Percentiles rank a stretch among this genome's conserved stretches.
Conservation (phyloP, 1,284 basidiomycete genomes). For the Bondarzewia mesenterica region DNA sequence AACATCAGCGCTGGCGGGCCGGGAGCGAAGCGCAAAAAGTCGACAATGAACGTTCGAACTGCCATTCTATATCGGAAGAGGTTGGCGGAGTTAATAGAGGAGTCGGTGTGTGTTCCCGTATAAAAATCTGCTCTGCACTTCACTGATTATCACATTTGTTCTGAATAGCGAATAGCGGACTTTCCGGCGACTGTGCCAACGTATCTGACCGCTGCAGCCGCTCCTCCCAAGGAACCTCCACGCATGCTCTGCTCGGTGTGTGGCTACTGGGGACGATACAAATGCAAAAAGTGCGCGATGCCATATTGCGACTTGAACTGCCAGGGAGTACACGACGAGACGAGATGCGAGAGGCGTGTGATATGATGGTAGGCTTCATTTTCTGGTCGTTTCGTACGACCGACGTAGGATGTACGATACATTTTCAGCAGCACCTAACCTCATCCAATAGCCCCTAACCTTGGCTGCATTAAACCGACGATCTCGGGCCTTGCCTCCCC, state of each 20-base stretch:
- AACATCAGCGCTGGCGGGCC: conserved; percentile 25
- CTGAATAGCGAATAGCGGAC: conserved; percentile 55
- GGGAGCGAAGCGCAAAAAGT: conserved; percentile 61
- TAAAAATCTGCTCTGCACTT: background rate
- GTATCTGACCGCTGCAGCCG: conserved; percentile 49
- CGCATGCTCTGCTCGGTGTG: conserved; percentile 59
- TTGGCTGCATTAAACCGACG: too few relatives aligned
- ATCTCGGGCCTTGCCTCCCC: too few relatives aligned
- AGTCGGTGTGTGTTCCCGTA: conserved; percentile 49
- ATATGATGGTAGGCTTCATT: conserved; percentile 20
- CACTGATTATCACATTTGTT: too few relatives aligned
- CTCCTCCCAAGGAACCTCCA: conserved; percentile 39
- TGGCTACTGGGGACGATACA: conserved; percentile 60
- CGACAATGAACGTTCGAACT: conserved; percentile 70
- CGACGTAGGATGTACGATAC: too few relatives aligned
- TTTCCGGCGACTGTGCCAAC: conserved; percentile 43
- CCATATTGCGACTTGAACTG: conserved; percentile 53
- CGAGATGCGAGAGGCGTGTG: conserved; percentile 50
- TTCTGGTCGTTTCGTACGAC: too few relatives aligned
- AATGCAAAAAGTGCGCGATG: conserved; percentile 50
- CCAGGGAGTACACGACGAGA: conserved; percentile 49
- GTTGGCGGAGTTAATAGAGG: conserved; percentile 62
- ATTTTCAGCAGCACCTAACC: too few relatives aligned
- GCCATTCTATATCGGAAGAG: conserved; percentile 77
- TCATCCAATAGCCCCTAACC: too few relatives aligned